Conservation (phyloP, 306 rosid genomes). For the Trifolium pratense region DNA sequence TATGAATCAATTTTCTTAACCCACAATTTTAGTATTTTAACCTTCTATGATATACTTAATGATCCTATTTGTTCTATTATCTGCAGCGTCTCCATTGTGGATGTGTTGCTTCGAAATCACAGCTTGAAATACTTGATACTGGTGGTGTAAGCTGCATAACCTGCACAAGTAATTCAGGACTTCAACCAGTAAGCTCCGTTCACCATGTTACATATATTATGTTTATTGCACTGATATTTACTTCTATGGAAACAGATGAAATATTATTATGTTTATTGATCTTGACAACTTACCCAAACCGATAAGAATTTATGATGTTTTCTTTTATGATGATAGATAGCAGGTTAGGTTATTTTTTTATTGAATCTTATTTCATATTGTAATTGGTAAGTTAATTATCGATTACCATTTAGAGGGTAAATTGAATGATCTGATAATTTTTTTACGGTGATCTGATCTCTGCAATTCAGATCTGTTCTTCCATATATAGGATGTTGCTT, state of each 20-base stretch:
- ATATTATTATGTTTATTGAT: conserved; percentile 17
- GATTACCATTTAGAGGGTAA: conserved; percentile 25
- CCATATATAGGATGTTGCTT: conserved; percentile 22
- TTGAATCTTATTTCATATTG: conserved; percentile 26
- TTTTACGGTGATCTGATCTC: conserved; percentile 9
- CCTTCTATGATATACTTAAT: neutral
- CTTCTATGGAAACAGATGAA: neutral
- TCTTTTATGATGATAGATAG: conserved; percentile 6
- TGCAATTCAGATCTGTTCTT: conserved; percentile 7
- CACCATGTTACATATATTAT: conserved; percentile 26
- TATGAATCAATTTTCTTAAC: neutral
- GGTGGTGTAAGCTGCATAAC: conserved; percentile 83
- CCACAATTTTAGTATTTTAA: conserved; percentile 13
- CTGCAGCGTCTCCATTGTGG: conserved; percentile 94
- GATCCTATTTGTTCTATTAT: conserved; percentile 36
- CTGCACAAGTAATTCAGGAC: conserved; percentile 62
- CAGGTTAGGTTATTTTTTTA: conserved; percentile 18
- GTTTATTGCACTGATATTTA: conserved; percentile 4
- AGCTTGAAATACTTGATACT: conserved; percentile 77
- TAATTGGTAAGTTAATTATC: conserved; percentile 27
- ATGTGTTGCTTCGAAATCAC: conserved; percentile 73
- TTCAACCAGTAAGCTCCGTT: conserved; percentile 61
- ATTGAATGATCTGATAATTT: conserved; percentile 34
- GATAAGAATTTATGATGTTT: conserved; percentile 3
- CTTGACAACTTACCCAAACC: conserved; percentile 17